phyloP scores from a whole-genome alignment of 345 rosid species.

The Ricinus communis region DNA sequence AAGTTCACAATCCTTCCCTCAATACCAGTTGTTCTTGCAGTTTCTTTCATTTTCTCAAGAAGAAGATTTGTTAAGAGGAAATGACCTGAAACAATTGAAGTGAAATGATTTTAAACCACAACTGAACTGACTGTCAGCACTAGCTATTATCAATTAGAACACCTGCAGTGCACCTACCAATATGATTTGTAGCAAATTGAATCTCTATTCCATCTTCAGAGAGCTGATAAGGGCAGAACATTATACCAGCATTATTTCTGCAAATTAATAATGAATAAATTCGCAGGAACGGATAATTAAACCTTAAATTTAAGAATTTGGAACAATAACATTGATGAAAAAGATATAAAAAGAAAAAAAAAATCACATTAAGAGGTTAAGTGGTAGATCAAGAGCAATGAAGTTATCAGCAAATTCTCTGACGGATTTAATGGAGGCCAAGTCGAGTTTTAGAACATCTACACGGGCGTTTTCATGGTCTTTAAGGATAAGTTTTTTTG shows the following conservation, averaged over 20 bases:
- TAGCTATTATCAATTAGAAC: background rate
- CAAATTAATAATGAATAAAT: no score
- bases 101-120: background rate
- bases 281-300: no score
- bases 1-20: slow-evolving; percentile 87
- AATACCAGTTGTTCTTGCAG: slow-evolving; percentile 47
- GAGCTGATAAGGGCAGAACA: slow-evolving; percentile 81
- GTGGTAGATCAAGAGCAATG: slow-evolving; percentile 59
- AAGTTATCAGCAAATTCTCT: slow-evolving; percentile 48
- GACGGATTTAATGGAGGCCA: slow-evolving; percentile 60
- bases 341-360: background rate
- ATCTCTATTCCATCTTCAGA: slow-evolving; percentile 72
- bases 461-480: slow-evolving; percentile 41
- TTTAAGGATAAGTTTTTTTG: slow-evolving; percentile 48
- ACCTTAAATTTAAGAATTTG: background rate
- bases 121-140: no score
- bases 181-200: slow-evolving; percentile 77
- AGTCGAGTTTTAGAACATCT: slow-evolving; percentile 56
- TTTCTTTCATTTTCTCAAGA: slow-evolving; percentile 75
- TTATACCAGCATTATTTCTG: slow-evolving; percentile 89
- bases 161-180: slow-evolving; percentile 42
- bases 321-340: background rate
- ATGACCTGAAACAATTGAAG: slow-evolving; percentile 55
- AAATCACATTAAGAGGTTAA: slow-evolving; percentile 67
- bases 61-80: slow-evolving; percentile 82